phyloP scores from a whole-genome alignment of 805 yeast genomes.

The Kodamaea neixiangensis region DNA sequence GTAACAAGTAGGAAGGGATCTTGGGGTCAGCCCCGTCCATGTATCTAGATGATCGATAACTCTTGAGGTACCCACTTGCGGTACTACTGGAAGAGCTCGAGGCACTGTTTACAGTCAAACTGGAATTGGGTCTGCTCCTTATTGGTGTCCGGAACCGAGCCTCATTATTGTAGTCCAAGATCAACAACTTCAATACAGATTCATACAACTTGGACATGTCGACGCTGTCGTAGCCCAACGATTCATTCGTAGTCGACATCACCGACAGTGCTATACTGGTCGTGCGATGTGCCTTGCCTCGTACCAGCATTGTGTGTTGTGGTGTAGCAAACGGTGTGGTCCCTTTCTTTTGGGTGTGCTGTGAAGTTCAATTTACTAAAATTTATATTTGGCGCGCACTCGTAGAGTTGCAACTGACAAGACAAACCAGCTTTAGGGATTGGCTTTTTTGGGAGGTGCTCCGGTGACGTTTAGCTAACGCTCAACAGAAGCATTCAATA shows the following conservation, averaged over 20 bases:
- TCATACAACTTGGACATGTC: constrained; percentile 44
- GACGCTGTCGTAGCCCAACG: constrained; percentile 18
- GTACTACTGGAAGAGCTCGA: neutral
- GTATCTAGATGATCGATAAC: constrained; percentile 12
- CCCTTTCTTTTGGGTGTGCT: neutral
- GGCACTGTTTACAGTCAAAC: neutral
- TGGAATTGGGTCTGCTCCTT: constrained; percentile 6
- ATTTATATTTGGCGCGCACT: neutral
- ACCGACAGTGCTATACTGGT: constrained; percentile 11
- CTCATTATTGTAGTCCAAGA: constrained; percentile 63
- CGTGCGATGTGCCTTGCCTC: constrained; percentile 6
- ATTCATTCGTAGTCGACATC: constrained; percentile 8
- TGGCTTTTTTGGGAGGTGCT: too few relatives aligned
- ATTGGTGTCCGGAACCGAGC: constrained; percentile 55
- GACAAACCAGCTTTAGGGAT: too few relatives aligned
- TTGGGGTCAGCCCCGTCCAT: constrained; percentile 24
- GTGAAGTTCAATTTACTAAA: neutral
- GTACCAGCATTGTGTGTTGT: constrained; percentile 7
- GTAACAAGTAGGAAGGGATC: constrained; percentile 39
- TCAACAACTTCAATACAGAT: constrained; percentile 52
- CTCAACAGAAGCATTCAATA: too few relatives aligned
- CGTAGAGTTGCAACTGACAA: neutral
- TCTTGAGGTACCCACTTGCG: constrained; percentile 9
- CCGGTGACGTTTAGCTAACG: too few relatives aligned
- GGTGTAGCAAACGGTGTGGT: neutral